phyloP scores from a whole-genome alignment of 2,329 filamentous ascomycete genomes.

The Zymoseptoria tritici region DNA sequence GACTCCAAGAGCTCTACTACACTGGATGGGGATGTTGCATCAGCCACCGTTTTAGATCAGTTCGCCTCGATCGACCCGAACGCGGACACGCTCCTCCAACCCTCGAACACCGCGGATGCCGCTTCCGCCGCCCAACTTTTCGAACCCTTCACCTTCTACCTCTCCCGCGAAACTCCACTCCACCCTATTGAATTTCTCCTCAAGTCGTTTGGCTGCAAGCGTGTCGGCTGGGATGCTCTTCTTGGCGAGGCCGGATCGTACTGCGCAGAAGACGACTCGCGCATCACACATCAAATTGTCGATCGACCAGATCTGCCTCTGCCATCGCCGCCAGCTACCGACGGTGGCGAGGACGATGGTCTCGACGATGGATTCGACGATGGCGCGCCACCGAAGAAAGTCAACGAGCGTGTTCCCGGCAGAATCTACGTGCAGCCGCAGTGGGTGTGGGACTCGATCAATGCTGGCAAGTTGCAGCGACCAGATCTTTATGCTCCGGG shows the following conservation, averaged over 20 bases:
- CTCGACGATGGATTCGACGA: constrained; percentile 52
- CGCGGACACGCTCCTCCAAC: constrained; percentile 80
- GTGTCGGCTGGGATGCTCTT: constrained; percentile 88
- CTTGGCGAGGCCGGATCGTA: constrained; percentile 79
- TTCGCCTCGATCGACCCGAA: constrained; percentile 80
- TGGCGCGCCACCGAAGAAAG: constrained; percentile 44
- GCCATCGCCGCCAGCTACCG: constrained; percentile 33
- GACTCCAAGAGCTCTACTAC: constrained; percentile 31
- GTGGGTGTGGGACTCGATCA: constrained; percentile 97
- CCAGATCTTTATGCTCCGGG: constrained; percentile 86
- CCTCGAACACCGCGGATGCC: constrained; percentile 50
- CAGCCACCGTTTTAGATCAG: constrained; percentile 63
- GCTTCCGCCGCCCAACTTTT: constrained; percentile 70
- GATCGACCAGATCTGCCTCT: constrained; percentile 67
- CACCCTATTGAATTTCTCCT: constrained; percentile 88
- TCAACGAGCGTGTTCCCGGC: constrained; percentile 72
- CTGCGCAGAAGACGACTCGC: constrained; percentile 77
- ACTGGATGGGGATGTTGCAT: constrained; percentile 19
- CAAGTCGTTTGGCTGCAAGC: constrained; percentile 88
- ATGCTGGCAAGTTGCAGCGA: constrained; percentile 80
- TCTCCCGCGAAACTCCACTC: constrained; percentile 87
- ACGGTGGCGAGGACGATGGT: constrained; percentile 37
- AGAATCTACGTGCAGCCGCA: constrained; percentile 92
- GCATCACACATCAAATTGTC: constrained; percentile 94
- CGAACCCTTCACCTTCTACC: constrained; percentile 79